Conservation (phyloP, 2,329 filamentous ascomycete genomes). For the Cytospora mali region DNA sequence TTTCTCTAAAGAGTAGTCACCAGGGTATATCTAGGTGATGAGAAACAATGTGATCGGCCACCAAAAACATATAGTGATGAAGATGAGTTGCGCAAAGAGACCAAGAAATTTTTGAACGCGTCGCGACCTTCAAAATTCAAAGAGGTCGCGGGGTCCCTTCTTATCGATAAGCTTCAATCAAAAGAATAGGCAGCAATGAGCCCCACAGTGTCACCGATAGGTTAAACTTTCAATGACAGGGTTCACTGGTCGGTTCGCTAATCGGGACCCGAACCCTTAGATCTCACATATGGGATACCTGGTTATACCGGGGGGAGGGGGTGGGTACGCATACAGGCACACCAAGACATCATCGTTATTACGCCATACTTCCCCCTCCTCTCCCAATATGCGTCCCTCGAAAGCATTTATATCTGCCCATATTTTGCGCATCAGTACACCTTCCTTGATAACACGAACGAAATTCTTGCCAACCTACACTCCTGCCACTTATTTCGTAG, state of each 20-base stretch:
- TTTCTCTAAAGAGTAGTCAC: background rate
- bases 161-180: slow-evolving; percentile 28
- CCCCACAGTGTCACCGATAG: background rate
- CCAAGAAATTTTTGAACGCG: slow-evolving; percentile 25
- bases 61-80: slow-evolving; percentile 8
- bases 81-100: slow-evolving; percentile 21
- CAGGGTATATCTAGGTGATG: slow-evolving; percentile 1
- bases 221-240: background rate
- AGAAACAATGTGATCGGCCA: slow-evolving; percentile 4
- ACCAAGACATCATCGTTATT: background rate
- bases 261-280: background rate
- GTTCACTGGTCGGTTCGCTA: background rate
- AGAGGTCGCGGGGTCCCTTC: slow-evolving; percentile 22
- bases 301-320: background rate
- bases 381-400: background rate
- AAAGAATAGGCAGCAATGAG: background rate
- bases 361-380: background rate
- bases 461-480: background rate
- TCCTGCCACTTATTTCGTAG: background rate
- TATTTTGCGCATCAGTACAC: background rate
- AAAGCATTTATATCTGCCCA: background rate
- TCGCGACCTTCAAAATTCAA: slow-evolving; percentile 15
- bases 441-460: background rate
- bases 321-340: background rate
- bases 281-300: background rate